These are phyloP conservation scores for Paxillus ammoniavirescens DNA, from an alignment of 768 basidiomycete species.

Conservation along the genomic window DNA sequence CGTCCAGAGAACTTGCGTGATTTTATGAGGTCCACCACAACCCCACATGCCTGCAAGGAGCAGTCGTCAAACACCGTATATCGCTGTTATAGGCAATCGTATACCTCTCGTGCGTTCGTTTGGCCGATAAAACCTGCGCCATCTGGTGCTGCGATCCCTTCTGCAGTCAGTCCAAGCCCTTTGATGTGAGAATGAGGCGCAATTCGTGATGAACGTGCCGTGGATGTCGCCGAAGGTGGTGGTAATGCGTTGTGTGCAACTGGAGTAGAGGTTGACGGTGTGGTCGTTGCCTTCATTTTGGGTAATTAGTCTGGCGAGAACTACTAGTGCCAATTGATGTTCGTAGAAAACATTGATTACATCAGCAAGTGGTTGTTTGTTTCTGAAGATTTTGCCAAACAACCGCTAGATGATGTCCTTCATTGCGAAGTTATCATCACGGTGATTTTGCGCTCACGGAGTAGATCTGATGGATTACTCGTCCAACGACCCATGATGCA, in stretches of 20 bases:
- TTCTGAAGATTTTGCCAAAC: too few relatives aligned
- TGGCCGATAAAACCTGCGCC: conserved; percentile 91
- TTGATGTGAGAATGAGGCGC: conserved; percentile 96
- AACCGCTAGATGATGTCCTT: too few relatives aligned
- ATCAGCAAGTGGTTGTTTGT: neutral
- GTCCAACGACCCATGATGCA: too few relatives aligned
- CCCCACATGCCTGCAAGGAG: conserved; percentile 74
- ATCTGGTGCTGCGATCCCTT: conserved; percentile 73
- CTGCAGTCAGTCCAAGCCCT: conserved; percentile 84
- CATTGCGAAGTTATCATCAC: too few relatives aligned
- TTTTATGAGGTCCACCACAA: conserved; percentile 86
- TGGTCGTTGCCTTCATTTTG: conserved; percentile 40
- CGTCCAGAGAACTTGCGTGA: conserved; percentile 93
- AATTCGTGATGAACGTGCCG: conserved; percentile 72
- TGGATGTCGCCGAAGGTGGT: conserved; percentile 60
- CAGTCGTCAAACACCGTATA: neutral
- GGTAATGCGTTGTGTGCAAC: conserved; percentile 74
- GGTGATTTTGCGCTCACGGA: too few relatives aligned
- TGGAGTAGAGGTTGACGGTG: conserved; percentile 49
- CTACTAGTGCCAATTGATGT: neutral
- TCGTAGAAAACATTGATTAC: neutral
- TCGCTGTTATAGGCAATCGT: conserved; percentile 5
- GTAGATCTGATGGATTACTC: too few relatives aligned
- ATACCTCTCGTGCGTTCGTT: conserved; percentile 83
- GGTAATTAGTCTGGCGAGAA: neutral